Evolutionary conservation across 257 asterid genomes (phyloP).

Genomic region (Hygrophila difformis): DNA sequence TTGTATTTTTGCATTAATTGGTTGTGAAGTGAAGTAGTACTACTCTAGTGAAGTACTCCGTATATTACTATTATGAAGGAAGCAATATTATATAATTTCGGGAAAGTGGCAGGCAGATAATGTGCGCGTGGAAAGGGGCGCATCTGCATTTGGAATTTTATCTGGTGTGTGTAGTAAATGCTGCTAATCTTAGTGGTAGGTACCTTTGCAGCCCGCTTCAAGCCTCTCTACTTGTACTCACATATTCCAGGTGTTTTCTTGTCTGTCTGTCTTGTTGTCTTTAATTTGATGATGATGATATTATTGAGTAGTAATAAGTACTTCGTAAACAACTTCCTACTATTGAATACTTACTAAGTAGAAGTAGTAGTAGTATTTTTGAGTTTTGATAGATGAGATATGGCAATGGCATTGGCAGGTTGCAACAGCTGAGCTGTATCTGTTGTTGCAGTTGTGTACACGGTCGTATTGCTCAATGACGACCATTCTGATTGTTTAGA

Average conservation of each 20-base stretch:
- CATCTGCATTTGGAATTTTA: conserved; percentile 35
- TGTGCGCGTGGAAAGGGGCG: conserved; percentile 27
- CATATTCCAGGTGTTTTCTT: conserved; percentile 25
- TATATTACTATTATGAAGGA: too few species aligned
- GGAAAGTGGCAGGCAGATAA: conserved; percentile 28
- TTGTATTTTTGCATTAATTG: too few species aligned
- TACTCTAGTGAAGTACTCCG: too few species aligned
- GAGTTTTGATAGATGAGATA: too few species aligned
- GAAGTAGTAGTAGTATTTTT: too few species aligned
- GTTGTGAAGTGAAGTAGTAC: too few species aligned
- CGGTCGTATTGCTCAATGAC: conserved; percentile 26
- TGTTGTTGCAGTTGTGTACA: conserved; percentile 22
- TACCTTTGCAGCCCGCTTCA: conserved; percentile 37
- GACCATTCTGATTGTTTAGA: conserved; percentile 7
- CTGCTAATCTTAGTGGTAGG: conserved; percentile 30
- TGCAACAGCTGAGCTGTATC: conserved; percentile 23
- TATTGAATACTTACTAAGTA: too few species aligned
- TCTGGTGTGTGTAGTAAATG: conserved; percentile 35
- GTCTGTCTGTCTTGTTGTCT: neutral
- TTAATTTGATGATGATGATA: too few species aligned
- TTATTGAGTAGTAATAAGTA: too few species aligned
- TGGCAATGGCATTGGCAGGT: neutral
- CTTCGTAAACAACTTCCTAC: too few species aligned
- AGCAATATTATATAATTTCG: too few species aligned
- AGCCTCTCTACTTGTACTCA: conserved; percentile 30